Conservation (phyloP, 139 green algal species). For the Microglena sp. region DNA sequence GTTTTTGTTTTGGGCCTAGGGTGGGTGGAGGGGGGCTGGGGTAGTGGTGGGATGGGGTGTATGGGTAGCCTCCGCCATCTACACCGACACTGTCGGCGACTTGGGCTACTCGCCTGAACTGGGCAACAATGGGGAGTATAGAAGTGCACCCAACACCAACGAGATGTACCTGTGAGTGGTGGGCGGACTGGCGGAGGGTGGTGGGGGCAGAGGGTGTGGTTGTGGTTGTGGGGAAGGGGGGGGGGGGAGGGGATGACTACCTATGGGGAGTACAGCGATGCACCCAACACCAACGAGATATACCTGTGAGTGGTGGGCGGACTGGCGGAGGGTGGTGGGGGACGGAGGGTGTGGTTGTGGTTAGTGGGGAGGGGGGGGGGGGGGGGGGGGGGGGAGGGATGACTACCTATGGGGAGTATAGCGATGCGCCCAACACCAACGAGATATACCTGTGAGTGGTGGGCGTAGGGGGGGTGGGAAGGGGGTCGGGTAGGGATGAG, state of each 20-base stretch:
- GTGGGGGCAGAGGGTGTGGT: background rate
- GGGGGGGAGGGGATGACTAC: conserved; percentile 68
- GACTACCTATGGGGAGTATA: conserved; percentile 47
- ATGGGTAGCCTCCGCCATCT: conserved; percentile 82
- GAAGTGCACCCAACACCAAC: background rate
- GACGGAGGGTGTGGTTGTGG: background rate
- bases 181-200: background rate
- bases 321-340: no score
- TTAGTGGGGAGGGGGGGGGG: conserved; percentile 5
- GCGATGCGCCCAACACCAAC: conserved; percentile 16
- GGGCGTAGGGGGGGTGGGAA: conserved; percentile 31
- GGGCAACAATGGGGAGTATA: background rate
- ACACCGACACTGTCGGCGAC: conserved; percentile 84
- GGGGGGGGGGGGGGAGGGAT: conserved; percentile 82
- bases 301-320: conserved; percentile 14
- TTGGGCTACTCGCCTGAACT: conserved; percentile 57
- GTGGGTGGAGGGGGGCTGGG: background rate
- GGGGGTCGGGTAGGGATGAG: no score
- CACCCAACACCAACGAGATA: conserved; percentile 20
- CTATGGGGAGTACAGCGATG: conserved; percentile 82
- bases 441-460: conserved; percentile 15
- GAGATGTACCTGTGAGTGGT: background rate
- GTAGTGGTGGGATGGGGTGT: no score
- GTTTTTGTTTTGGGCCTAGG: no score
- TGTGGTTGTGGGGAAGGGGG: background rate